phyloP scores from a whole-genome alignment of 257 asterid genomes.

The Fraxinus quadrangulata region DNA sequence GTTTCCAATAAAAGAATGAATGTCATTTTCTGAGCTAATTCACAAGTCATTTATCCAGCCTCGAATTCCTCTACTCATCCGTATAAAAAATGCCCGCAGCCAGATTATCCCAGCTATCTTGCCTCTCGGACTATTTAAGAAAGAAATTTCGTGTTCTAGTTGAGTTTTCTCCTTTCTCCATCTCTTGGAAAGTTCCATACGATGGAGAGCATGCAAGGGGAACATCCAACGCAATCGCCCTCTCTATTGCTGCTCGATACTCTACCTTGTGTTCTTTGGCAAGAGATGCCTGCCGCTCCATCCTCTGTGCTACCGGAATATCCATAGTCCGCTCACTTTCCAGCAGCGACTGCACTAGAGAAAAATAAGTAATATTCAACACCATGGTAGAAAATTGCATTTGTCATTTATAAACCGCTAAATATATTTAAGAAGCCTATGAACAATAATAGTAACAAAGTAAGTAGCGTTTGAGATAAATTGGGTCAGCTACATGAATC shows the following conservation, averaged over 20 bases:
- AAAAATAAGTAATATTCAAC: slow-evolving; percentile 18
- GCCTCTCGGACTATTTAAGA: slow-evolving; percentile 19
- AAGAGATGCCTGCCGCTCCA: slow-evolving; percentile 71
- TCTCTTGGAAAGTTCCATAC: slow-evolving; percentile 76
- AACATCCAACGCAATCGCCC: slow-evolving; percentile 77
- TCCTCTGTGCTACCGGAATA: slow-evolving; percentile 70
- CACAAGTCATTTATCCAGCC: slow-evolving; percentile 1
- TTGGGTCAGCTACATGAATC: neutral
- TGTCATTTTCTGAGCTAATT: slow-evolving; percentile 7
- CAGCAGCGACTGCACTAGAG: slow-evolving; percentile 54
- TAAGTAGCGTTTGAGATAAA: neutral
- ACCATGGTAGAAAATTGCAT: no score
- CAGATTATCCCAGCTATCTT: slow-evolving; percentile 32
- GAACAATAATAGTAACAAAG: neutral
- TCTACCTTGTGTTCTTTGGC: slow-evolving; percentile 79
- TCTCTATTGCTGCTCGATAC: slow-evolving; percentile 71
- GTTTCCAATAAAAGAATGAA: slow-evolving; percentile 18
- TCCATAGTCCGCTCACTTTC: slow-evolving; percentile 66
- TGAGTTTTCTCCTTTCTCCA: slow-evolving; percentile 52
- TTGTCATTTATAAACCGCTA: no score
- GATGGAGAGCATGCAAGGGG: slow-evolving; percentile 74
- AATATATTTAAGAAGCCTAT: neutral
- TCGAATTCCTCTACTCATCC: slow-evolving; percentile 19
- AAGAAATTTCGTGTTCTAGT: slow-evolving; percentile 30
- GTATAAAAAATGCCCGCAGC: slow-evolving; percentile 25